Percentiles rank a stretch among this genome's conserved stretches.
Evolutionary conservation across 495 filamentous ascomycete genomes (phyloP).

Genomic region (Cercophora sp.): DNA sequence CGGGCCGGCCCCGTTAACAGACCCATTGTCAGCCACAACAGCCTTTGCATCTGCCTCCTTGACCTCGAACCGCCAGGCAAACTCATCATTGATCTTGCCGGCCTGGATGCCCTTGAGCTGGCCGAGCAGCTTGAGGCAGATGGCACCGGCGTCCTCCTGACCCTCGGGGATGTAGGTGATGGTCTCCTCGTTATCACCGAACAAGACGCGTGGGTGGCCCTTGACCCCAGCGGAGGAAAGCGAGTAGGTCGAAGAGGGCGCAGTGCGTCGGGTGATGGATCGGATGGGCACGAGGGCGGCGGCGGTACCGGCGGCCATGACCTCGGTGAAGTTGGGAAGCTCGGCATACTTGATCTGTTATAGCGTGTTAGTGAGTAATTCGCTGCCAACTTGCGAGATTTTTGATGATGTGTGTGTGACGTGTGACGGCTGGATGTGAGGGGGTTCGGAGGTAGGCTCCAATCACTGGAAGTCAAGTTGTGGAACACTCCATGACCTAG

Average conservation of each 20-base stretch:
- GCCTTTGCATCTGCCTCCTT: conserved; percentile 44
- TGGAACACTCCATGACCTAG: not conserved
- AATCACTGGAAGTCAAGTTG: no score
- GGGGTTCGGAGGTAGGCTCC: no score
- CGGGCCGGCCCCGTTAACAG: conserved; percentile 17
- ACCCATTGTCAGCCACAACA: conserved; percentile 20
- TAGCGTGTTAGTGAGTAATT: not conserved
- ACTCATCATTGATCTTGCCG: conserved; percentile 69
- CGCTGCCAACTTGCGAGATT: not conserved
- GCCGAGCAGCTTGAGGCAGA: conserved; percentile 64
- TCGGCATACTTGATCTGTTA: conserved; percentile 75
- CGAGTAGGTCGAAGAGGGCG: conserved; percentile 37
- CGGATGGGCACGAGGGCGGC: conserved; percentile 87
- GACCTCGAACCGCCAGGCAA: conserved; percentile 67
- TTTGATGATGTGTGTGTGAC: no score
- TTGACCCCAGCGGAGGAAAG: conserved; percentile 28
- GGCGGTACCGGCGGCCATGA: conserved; percentile 89
- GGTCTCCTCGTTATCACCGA: conserved; percentile 49
- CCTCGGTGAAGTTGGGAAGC: conserved; percentile 69
- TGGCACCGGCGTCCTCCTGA: conserved; percentile 64
- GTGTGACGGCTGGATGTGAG: no score
- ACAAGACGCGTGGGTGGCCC: conserved; percentile 30
- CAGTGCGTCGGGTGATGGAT: conserved; percentile 66
- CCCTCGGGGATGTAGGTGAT: conserved; percentile 60
- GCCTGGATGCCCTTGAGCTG: conserved; percentile 80